Percentiles rank a stretch among this genome's conserved stretches.
phyloP scores from a whole-genome alignment of 2,329 filamentous ascomycete genomes.

The Arthroderma uncinatum region DNA sequence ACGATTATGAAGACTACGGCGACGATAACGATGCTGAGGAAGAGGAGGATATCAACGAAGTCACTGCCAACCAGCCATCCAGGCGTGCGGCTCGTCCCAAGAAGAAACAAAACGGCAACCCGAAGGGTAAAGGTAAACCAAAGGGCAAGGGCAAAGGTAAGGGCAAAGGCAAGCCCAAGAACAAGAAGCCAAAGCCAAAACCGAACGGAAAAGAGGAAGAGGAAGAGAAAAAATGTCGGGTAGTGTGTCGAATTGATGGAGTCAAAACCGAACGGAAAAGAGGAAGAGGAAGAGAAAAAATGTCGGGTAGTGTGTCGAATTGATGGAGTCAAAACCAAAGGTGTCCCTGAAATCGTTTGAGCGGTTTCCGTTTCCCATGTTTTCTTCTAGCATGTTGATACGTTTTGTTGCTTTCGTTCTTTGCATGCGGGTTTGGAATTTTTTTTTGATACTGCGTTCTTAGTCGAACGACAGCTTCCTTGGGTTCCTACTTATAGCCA shows the following conservation, averaged over 20 bases:
- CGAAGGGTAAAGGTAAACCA: not conserved
- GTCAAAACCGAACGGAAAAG: not conserved
- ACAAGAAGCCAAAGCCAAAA: not conserved
- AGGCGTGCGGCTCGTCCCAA: not conserved
- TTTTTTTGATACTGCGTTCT: too few relatives aligned
- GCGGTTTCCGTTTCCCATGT: not conserved
- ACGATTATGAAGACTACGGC: constrained; percentile 23
- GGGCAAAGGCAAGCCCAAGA: not conserved
- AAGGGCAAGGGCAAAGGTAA: not conserved
- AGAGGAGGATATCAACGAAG: not conserved
- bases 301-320: constrained; percentile 14
- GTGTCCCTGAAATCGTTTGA: constrained; percentile 14
- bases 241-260: not conserved
- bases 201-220: not conserved
- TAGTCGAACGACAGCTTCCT: too few relatives aligned
- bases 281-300: constrained; percentile 2
- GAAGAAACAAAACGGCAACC: not conserved
- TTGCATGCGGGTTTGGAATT: too few relatives aligned
- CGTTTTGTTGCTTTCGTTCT: not conserved
- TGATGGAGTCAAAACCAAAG: constrained; percentile 13
- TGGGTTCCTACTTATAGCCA: too few relatives aligned
- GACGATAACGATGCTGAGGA: constrained; percentile 17
- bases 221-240: not conserved
- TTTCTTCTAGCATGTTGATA: not conserved
- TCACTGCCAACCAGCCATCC: not conserved